Percentiles rank a stretch among this genome's conserved stretches.
Evolutionary conservation across 805 yeast genomes (phyloP).

Genomic region (Yamadazyma ubonensis): DNA sequence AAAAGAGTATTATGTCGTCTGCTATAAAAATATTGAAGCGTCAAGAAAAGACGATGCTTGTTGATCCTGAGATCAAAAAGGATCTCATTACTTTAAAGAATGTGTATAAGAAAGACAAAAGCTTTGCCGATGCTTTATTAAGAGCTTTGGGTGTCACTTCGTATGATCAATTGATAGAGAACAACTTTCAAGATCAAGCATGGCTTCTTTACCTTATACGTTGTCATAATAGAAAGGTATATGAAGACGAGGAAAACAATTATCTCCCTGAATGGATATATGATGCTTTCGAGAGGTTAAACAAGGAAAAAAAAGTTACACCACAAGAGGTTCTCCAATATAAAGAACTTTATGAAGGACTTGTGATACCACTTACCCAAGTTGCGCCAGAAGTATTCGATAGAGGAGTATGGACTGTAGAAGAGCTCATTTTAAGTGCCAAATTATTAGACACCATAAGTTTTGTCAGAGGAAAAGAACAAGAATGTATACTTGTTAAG

Average conservation of each 20-base stretch:
- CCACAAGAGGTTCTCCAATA: slow-evolving; percentile 56
- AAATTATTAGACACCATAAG: slow-evolving; percentile 51
- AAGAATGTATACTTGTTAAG: slow-evolving; percentile 41
- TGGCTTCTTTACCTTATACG: slow-evolving; percentile 65
- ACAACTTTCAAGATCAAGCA: slow-evolving; percentile 55
- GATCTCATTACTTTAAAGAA: slow-evolving; percentile 54
- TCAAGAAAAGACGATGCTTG: slow-evolving; percentile 46
- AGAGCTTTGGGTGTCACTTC: slow-evolving; percentile 56
- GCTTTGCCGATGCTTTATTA: slow-evolving; percentile 53
- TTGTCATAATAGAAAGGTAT: slow-evolving; percentile 45
- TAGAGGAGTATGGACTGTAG: slow-evolving; percentile 49
- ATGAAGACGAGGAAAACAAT: slow-evolving; percentile 23
- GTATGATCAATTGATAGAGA: slow-evolving; percentile 50
- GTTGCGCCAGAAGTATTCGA: slow-evolving; percentile 59
- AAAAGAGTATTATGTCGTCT: slow-evolving; percentile 45
- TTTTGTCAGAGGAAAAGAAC: slow-evolving; percentile 46
- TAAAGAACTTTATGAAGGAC: slow-evolving; percentile 50
- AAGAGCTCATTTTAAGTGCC: slow-evolving; percentile 50
- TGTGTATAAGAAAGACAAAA: slow-evolving; percentile 53
- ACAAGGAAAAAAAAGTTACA: slow-evolving; percentile 39
- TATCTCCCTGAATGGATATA: slow-evolving; percentile 54
- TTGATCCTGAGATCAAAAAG: slow-evolving; percentile 38
- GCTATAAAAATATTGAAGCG: slow-evolving; percentile 46
- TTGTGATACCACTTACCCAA: slow-evolving; percentile 47
- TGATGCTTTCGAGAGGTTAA: slow-evolving; percentile 36